These are phyloP conservation scores for Saksenaea oblongispora DNA, from an alignment of 371 early-diverging fungal genomes.

Conservation along the genomic window DNA sequence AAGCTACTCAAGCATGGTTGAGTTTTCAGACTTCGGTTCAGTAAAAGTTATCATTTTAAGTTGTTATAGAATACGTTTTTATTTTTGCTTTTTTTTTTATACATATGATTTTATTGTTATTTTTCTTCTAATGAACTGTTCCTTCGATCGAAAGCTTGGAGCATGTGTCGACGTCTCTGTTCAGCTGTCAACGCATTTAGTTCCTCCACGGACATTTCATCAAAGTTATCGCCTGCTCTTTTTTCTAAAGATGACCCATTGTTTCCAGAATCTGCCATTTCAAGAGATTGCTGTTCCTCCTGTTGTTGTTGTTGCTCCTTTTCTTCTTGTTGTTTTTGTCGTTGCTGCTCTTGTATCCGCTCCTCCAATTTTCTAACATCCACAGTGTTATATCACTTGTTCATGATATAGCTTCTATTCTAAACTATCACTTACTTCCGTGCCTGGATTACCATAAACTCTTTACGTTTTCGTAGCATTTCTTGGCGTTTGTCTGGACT, in stretches of 20 bases:
- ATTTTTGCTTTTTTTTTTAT: too few species aligned
- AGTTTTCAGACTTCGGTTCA: too few species aligned
- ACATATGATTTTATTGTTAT: background rate
- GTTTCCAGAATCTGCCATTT: background rate
- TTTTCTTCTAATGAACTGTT: background rate
- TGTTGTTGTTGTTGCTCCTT: background rate
- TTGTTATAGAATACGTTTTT: too few species aligned
- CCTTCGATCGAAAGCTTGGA: slow-evolving; percentile 33
- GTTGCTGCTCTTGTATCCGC: slow-evolving; percentile 27
- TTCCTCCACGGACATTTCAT: slow-evolving; percentile 49
- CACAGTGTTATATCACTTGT: background rate
- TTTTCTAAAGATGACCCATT: background rate
- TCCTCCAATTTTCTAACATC: slow-evolving; percentile 30
- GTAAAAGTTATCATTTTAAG: too few species aligned
- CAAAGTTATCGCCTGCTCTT: slow-evolving; percentile 16
- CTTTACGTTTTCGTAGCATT: slow-evolving; percentile 78
- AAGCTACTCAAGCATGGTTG: too few species aligned
- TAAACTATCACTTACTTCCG: slow-evolving; percentile 56
- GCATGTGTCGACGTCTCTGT: slow-evolving; percentile 44
- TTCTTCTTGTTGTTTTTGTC: slow-evolving; percentile 14
- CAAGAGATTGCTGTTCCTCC: background rate
- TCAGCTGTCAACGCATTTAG: slow-evolving; percentile 42
- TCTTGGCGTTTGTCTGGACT: slow-evolving; percentile 76
- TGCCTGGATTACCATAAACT: slow-evolving; percentile 87
- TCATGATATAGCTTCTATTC: background rate